Evolutionary conservation across 345 rosid species (phyloP), one percentile per base, ranked within the genome.

Genomic region (Salix viminalis): DNA sequence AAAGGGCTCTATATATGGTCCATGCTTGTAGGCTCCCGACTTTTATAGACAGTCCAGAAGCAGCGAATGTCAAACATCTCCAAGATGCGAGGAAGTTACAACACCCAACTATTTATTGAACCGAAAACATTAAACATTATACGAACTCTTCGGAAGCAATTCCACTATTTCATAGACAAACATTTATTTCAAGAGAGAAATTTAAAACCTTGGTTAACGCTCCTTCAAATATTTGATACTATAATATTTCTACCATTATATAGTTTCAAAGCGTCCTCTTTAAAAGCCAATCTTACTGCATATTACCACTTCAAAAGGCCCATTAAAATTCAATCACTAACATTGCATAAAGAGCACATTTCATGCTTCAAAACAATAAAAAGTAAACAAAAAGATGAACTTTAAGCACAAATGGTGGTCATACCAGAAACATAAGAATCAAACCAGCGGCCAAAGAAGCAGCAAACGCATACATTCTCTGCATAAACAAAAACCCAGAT

Each of bases 381-480:
- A 58, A 58, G 28, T 34, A 58, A 58, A 58, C 44, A 28, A 66
- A 66, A 66, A 66, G 69, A 66, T 58, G 23, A 23, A 10, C 26
- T 19, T 36, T 36, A 66, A 66, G 24, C 69, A 62, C 28, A 54
- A 54, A 54, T 19, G 60, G 23, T 54, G 12, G 28, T 1, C 67
- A 41, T 86, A 95, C 98, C 97, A 95, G 88, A 79, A 92, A 87
- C 98, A 92, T 92, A 69, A 84, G 86, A 52, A 85, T 83, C 46
- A 96, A 79, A 46, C 97, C 99, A 75, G 80, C 83, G 61, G 86
- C 86, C 79, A 89, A 78, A 75, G 91, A 89, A 18, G 87, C 94
- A 1, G 87, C 91, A 77, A 89, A 95, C 46, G 84, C 96, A 77
- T 88, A 91, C 87, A 93, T 80, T 83, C 94, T 90, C 97, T 93